A percentile compares a stretch with the other conserved stretches of the same genome.
Evolutionary conservation across 768 basidiomycete genomes (phyloP).

Genomic region (Boletus reticulatus): DNA sequence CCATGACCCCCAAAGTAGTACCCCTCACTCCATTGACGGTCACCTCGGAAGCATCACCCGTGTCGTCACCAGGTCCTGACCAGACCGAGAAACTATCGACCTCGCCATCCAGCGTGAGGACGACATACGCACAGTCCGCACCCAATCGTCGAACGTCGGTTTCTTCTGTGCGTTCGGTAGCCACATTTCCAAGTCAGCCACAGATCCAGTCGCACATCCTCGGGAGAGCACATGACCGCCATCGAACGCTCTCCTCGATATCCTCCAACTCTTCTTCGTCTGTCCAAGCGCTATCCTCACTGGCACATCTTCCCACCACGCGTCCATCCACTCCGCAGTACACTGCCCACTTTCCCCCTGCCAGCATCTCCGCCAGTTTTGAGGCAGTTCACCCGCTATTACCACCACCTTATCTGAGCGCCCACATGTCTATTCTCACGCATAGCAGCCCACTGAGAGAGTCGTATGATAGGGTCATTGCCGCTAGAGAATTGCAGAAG

Average conservation of each 20-base stretch:
- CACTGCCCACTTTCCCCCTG: conserved; percentile 61
- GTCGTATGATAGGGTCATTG: conserved; percentile 63
- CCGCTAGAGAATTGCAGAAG: conserved; percentile 46
- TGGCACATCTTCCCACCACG: conserved; percentile 50
- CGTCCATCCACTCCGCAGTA: conserved; percentile 41
- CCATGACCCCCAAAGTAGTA: conserved; percentile 41
- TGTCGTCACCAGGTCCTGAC: conserved; percentile 37
- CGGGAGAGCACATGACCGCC: conserved; percentile 39
- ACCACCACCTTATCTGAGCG: conserved; percentile 67
- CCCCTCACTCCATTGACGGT: conserved; percentile 61
- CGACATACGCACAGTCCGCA: conserved; percentile 30
- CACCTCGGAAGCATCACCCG: conserved; percentile 47
- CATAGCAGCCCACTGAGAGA: conserved; percentile 67
- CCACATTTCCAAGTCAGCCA: conserved; percentile 50
- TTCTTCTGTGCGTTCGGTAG: conserved; percentile 58
- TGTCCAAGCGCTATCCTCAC: conserved; percentile 55
- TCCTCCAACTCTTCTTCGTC: conserved; percentile 45
- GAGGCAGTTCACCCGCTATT: conserved; percentile 69
- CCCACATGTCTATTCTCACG: conserved; percentile 67
- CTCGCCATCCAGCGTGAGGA: conserved; percentile 40
- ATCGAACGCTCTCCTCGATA: conserved; percentile 57
- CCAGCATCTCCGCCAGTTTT: conserved; percentile 50
- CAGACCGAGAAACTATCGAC: conserved; percentile 23
- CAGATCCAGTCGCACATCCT: conserved; percentile 35
- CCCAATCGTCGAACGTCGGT: conserved; percentile 50